Evolutionary conservation across 495 filamentous ascomycete genomes (phyloP), one percentile per base, ranked within the genome.

Genomic region (Trypethelium eluteriae): DNA sequence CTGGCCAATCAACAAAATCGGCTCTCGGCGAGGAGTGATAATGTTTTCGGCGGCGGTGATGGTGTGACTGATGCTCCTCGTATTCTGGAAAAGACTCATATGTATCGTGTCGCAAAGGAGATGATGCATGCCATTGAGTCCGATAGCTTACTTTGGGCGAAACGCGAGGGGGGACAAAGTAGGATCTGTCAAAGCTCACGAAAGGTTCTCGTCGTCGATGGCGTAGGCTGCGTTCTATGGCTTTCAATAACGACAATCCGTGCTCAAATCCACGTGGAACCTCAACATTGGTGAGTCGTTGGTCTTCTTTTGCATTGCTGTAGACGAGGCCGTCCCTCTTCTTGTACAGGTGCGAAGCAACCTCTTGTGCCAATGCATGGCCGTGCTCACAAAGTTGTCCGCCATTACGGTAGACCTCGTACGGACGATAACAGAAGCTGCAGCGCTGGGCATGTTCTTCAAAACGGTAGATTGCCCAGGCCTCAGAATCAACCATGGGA

Each of bases 401-500:
- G 64, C 68, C 71, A 62, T 44, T n/a, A 12, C 65, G 70, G 69
- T 73, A 66, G 41, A 73, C 73, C 18, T 73, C 68, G 38, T 74
- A 72, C 2, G 76, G 75, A 59, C 75, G 59, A 67, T 71, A 63
- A 72, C 76, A 78, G 56, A 69, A 66, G 35, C 56, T 62, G 68
- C 76, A 78, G 53, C 69, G 69, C 12, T 66, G 70, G 18, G 74
- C 74, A 64, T 78, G 76, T 35, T 62, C 65, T 63, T 78, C 76
- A 62, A 77, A 77, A 64, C 74, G 41, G 69, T 78, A 76, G 35
- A 76, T 59, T 0, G 74, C 73, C 76, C 76, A 76, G 66, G 67
- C 66, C 67, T 78, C 76, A 38, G 62, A 61, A 14, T 18, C 61
- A 57, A 68, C 72, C 44, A 75, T 64, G 2, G 74, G 72, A 32